Conservation (phyloP, 495 filamentous ascomycete species). For the Aspergillus homomorphus region DNA sequence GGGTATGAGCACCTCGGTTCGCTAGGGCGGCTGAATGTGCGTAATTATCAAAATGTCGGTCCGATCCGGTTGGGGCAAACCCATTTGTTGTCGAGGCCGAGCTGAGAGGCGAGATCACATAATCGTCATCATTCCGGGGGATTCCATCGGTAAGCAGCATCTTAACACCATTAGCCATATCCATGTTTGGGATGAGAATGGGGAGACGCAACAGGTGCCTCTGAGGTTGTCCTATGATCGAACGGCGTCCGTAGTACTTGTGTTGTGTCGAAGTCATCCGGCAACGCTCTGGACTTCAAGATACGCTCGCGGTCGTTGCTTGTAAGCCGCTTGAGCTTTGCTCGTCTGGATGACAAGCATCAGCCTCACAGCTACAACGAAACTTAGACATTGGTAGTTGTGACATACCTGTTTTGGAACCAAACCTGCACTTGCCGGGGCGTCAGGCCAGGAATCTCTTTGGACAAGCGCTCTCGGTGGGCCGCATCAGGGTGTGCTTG, state of each 20-base stretch:
- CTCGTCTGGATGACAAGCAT: slow-evolving; percentile 57
- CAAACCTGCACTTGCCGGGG: slow-evolving; percentile 96
- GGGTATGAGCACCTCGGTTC: slow-evolving; percentile 30
- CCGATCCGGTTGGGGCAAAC: slow-evolving; percentile 33
- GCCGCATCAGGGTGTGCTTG: slow-evolving; percentile 94
- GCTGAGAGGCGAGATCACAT: slow-evolving; percentile 44
- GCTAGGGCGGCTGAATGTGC: slow-evolving; percentile 26
- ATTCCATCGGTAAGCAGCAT: slow-evolving; percentile 38
- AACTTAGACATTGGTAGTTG: slow-evolving; percentile 10
- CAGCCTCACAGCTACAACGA: slow-evolving; percentile 25
- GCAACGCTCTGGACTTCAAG: slow-evolving; percentile 88
- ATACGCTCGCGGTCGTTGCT: slow-evolving; percentile 91
- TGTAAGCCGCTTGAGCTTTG: slow-evolving; percentile 92
- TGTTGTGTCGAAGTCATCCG: slow-evolving; percentile 88
- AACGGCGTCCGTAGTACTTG: slow-evolving; percentile 82
- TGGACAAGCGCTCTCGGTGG: slow-evolving; percentile 83
- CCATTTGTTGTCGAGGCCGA: slow-evolving; percentile 43
- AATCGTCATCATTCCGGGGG: slow-evolving; percentile 42
- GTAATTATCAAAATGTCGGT: slow-evolving; percentile 29
- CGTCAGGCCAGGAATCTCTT: slow-evolving; percentile 90
- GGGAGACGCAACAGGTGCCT: slow-evolving; percentile 34
- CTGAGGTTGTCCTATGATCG: slow-evolving; percentile 32
- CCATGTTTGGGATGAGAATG: slow-evolving; percentile 21
- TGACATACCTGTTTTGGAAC: slow-evolving; percentile 91
- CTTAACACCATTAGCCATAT: slow-evolving; percentile 22